A percentile compares a stretch with the other conserved stretches of the same genome.
Evolutionary conservation across 805 yeast species (phyloP).

Genomic region (Zygosaccharomyces bisporus): DNA sequence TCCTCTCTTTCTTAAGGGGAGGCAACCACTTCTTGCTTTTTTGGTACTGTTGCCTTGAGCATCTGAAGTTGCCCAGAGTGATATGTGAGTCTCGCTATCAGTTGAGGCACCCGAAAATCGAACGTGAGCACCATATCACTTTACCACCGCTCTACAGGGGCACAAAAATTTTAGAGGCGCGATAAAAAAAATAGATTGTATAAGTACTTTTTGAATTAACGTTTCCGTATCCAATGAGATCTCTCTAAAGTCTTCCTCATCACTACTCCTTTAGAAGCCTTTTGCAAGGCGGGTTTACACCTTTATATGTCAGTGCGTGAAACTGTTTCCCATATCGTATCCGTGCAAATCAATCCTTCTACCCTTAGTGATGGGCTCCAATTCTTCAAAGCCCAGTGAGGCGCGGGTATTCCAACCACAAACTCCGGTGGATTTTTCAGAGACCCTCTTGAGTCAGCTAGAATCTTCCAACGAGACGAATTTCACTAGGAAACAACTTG

Average conservation of each 20-base stretch:
- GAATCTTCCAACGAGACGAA: slow-evolving; percentile 63
- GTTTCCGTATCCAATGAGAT: slow-evolving; percentile 7
- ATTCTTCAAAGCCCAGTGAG: slow-evolving; percentile 55
- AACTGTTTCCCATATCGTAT: background rate
- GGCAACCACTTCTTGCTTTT: no score
- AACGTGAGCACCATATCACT: no score
- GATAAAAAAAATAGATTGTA: background rate
- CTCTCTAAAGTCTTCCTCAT: background rate
- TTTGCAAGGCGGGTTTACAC: slow-evolving; percentile 3
- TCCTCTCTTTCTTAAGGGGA: no score
- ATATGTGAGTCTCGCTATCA: no score
- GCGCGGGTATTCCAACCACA: slow-evolving; percentile 63
- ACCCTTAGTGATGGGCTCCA: slow-evolving; percentile 48
- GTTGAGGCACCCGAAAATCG: no score
- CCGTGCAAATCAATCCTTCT: background rate
- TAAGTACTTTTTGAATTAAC: background rate
- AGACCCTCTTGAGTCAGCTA: slow-evolving; percentile 58
- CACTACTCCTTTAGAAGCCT: slow-evolving; percentile 1
- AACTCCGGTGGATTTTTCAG: slow-evolving; percentile 65
- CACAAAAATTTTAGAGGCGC: no score
- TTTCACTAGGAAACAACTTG: slow-evolving; percentile 65
- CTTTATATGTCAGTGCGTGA: no score
- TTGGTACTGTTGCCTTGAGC: no score
- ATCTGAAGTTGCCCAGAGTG: no score
- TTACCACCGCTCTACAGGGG: no score